A percentile compares a stretch with the other conserved stretches of the same genome.
These are phyloP conservation scores for Hortiboletus campestris DNA, from an alignment of 768 basidiomycete species.

Conservation along the genomic window DNA sequence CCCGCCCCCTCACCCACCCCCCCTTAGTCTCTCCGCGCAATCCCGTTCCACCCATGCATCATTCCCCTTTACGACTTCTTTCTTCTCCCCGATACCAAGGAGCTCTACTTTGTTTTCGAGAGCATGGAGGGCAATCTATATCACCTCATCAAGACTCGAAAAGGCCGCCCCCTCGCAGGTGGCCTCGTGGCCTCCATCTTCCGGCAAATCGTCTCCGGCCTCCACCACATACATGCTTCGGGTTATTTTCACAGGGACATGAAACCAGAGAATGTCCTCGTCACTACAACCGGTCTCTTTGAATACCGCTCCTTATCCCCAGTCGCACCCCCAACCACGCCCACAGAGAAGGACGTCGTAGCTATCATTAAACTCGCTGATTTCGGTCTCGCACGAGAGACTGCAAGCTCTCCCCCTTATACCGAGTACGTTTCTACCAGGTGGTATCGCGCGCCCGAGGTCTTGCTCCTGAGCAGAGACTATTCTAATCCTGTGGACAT, in stretches of 20 bases:
- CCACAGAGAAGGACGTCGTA: constrained; percentile 89
- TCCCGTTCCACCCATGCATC: constrained; percentile 94
- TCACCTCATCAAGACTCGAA: constrained; percentile 96
- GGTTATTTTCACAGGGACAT: constrained; percentile 99
- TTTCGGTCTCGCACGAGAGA: constrained; percentile 95
- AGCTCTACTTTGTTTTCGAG: constrained; percentile 99
- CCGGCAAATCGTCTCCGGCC: constrained; percentile 84
- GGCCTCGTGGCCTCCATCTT: constrained; percentile 96
- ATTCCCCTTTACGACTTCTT: constrained; percentile 99
- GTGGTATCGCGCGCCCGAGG: constrained; percentile 99
- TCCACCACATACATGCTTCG: constrained; percentile 86
- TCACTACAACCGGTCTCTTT: constrained; percentile 93
- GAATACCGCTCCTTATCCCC: constrained; percentile 87
- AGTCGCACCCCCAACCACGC: constrained; percentile 55
- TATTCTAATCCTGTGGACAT: constrained; percentile 98
- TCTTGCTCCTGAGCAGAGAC: constrained; percentile 84
- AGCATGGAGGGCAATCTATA: constrained; percentile 99
- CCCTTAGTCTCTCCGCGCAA: constrained; percentile 83
- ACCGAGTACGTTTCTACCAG: constrained; percentile 99
- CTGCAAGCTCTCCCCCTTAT: constrained; percentile 84
- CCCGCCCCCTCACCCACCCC: constrained; percentile 13
- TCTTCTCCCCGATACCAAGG: constrained; percentile 91
- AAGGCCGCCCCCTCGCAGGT: constrained; percentile 92
- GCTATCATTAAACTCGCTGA: constrained; percentile 98
- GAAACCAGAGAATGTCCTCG: constrained; percentile 99